Percentiles rank a stretch among this genome's conserved stretches.
These are phyloP conservation scores for Torulaspora indica DNA, from an alignment of 805 yeast species.

Conservation along the genomic window DNA sequence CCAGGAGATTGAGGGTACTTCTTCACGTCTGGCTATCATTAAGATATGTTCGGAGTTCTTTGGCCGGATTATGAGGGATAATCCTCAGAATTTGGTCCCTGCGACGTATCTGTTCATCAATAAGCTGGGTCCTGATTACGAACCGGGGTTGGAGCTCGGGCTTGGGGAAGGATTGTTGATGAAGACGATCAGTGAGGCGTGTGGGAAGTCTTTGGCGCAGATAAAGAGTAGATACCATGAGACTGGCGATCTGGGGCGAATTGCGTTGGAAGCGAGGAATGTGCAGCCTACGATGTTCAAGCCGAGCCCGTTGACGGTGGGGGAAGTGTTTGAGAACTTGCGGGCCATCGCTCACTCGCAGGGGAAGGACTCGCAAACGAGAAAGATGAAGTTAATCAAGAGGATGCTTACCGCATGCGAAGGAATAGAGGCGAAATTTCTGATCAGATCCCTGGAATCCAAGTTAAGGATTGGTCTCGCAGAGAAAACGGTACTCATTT, in stretches of 20 bases:
- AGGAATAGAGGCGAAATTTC: conserved; percentile 81
- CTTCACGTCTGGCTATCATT: conserved; percentile 79
- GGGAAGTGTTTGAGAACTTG: conserved; percentile 66
- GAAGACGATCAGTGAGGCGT: conserved; percentile 84
- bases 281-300: conserved; percentile 92
- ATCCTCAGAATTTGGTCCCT: conserved; percentile 53
- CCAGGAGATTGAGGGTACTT: conserved; percentile 70
- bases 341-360: conserved; percentile 70
- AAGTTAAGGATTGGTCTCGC: conserved; percentile 90
- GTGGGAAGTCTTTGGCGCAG: conserved; percentile 71
- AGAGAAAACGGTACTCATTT: conserved; percentile 81
- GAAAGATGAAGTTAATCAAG: conserved; percentile 74
- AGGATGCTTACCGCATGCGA: conserved; percentile 80
- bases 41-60: conserved; percentile 72
- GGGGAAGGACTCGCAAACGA: conserved; percentile 77
- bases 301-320: conserved; percentile 73
- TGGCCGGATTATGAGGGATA: conserved; percentile 51
- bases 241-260: conserved; percentile 85
- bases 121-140: conserved; percentile 91
- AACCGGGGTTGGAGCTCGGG: conserved; percentile 81
- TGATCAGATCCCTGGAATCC: conserved; percentile 88
- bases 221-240: conserved; percentile 71
- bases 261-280: conserved; percentile 77
- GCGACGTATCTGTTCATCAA: conserved; percentile 84
- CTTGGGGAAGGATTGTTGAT: conserved; percentile 85